Evolutionary conservation across 805 yeast species (phyloP).

Genomic region (Wickerhamomyces bovis): DNA sequence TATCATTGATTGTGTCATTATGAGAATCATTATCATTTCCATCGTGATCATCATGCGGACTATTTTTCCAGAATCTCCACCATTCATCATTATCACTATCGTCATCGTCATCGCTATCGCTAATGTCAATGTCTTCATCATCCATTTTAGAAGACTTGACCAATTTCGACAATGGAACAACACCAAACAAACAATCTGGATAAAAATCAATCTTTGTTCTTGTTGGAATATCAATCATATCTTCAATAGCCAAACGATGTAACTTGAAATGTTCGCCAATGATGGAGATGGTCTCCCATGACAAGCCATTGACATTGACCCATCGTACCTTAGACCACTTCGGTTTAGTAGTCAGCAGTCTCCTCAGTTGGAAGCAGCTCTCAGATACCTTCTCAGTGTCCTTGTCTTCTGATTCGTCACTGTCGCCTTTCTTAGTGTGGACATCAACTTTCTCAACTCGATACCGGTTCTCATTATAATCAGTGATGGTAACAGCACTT

Average conservation of each 20-base stretch:
- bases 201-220: constrained; percentile 54
- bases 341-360: constrained; percentile 32
- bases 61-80: neutral
- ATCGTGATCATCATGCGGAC: neutral
- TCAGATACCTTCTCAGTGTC: constrained; percentile 9
- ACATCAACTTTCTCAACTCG: constrained; percentile 39
- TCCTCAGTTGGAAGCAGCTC: constrained; percentile 21
- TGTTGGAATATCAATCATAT: constrained; percentile 58
- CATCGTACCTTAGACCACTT: constrained; percentile 47
- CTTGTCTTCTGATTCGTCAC: constrained; percentile 2
- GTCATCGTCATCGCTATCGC: neutral
- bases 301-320: constrained; percentile 55
- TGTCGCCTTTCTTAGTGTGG: constrained; percentile 1
- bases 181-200: constrained; percentile 44
- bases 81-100: neutral
- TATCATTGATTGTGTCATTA: constrained; percentile 11
- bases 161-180: constrained; percentile 46
- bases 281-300: constrained; percentile 51
- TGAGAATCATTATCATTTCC: neutral
- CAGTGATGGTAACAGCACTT: constrained; percentile 47
- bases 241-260: constrained; percentile 54
- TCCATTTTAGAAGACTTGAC: constrained; percentile 19
- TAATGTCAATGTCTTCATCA: neutral
- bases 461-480: constrained; percentile 39
- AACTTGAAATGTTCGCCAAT: constrained; percentile 39